phyloP scores from a whole-genome alignment of 495 filamentous ascomycete genomes.

The Daldinia caldariorum region DNA sequence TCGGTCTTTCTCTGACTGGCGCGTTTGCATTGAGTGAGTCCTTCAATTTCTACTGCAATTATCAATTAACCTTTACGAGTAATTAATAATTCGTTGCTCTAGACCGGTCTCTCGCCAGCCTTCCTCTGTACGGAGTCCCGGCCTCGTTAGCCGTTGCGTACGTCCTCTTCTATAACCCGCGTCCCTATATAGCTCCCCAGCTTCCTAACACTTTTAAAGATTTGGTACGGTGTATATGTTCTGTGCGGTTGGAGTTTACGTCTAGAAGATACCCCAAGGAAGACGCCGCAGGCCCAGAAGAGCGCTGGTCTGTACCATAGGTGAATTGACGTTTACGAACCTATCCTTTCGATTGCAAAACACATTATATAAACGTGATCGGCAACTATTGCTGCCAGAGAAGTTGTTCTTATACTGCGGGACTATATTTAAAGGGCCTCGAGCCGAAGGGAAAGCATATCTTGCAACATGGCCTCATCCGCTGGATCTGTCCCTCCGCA shows the following conservation, averaged over 20 bases:
- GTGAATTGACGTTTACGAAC: constrained; percentile 44
- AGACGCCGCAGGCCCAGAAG: constrained; percentile 41
- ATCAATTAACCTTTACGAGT: not conserved
- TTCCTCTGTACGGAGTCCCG: constrained; percentile 83
- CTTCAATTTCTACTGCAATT: constrained; percentile 15
- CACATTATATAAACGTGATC: constrained; percentile 32
- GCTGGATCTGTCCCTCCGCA: constrained; percentile 32
- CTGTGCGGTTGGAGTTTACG: constrained; percentile 98
- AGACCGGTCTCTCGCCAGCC: constrained; percentile 87
- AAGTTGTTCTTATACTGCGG: not conserved
- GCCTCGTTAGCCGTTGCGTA: constrained; percentile 92
- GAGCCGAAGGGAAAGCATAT: not conserved
- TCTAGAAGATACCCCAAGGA: constrained; percentile 68
- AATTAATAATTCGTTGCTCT: constrained; percentile 33
- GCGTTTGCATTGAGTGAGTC: constrained; percentile 85
- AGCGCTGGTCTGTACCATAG: constrained; percentile 56
- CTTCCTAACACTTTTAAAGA: constrained; percentile 58
- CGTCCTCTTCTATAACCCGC: constrained; percentile 44
- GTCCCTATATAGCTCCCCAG: constrained; percentile 22
- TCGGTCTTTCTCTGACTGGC: constrained; percentile 72
- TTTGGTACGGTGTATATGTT: constrained; percentile 98
- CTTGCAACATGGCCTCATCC: constrained; percentile 23
- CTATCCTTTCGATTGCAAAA: constrained; percentile 19
- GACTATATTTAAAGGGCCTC: constrained; percentile 9
- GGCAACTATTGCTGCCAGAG: constrained; percentile 9